Conservation (phyloP, 1,284 basidiomycete species). For the Ganoderma boninense region DNA sequence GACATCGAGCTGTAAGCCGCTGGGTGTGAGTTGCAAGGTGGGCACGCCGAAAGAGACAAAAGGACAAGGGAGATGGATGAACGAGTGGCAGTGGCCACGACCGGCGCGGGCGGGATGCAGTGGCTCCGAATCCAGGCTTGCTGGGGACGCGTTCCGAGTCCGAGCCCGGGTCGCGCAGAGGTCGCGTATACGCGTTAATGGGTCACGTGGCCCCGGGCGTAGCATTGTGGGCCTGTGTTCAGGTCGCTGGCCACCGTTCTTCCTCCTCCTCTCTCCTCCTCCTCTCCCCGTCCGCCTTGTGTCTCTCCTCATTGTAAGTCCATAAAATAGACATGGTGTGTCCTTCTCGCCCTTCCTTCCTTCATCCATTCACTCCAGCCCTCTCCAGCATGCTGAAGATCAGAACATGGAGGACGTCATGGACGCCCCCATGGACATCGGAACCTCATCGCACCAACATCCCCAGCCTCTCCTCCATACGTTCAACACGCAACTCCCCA, state of each 20-base stretch:
- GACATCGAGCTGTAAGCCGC: background rate
- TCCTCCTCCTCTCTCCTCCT: slow-evolving; percentile 20
- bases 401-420: slow-evolving; percentile 36
- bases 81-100: slow-evolving; percentile 3
- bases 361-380: background rate
- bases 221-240: slow-evolving; percentile 13
- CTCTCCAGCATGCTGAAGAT: slow-evolving; percentile 29
- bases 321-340: slow-evolving; percentile 24
- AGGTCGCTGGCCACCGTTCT: slow-evolving; percentile 11
- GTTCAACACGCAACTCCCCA: slow-evolving; percentile 5
- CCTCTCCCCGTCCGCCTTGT: slow-evolving; percentile 1
- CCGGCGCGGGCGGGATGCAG: too few species aligned
- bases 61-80: background rate
- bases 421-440: slow-evolving; percentile 32
- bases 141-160: too few species aligned
- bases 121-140: too few species aligned
- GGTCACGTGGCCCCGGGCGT: slow-evolving; percentile 19
- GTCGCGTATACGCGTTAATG: slow-evolving; percentile 24
- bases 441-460: slow-evolving; percentile 21
- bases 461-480: slow-evolving; percentile 23
- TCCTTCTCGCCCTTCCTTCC: background rate
- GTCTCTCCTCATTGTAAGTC: background rate
- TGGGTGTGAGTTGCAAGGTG: background rate
- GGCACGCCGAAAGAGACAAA: background rate
- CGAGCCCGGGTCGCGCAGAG: background rate